Evolutionary conservation across 2,329 filamentous ascomycete genomes (phyloP).

Genomic region (Beauveria caledonica): DNA sequence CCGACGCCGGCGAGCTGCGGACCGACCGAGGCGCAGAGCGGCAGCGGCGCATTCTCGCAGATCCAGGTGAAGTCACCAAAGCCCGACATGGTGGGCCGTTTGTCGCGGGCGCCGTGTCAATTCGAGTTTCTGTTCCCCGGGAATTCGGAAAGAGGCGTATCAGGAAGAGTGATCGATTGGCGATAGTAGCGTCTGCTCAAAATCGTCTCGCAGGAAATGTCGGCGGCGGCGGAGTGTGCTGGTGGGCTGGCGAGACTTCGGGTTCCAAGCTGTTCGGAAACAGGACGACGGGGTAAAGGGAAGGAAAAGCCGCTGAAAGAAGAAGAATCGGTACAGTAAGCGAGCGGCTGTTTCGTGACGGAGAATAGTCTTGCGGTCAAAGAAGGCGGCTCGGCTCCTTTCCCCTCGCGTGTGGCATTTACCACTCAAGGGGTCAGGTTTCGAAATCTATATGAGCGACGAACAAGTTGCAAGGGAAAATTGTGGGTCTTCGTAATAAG

Average conservation of each 20-base stretch:
- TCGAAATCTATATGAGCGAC: too few relatives aligned
- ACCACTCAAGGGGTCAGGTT: not conserved
- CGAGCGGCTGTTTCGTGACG: not conserved
- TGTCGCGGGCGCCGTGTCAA: not conserved
- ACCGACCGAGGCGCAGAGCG: constrained; percentile 80
- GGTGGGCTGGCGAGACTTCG: not conserved
- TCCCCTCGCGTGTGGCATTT: not conserved
- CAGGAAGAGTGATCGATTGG: not conserved
- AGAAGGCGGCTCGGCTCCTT: not conserved
- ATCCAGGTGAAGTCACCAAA: constrained; percentile 88
- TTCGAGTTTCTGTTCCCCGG: not conserved
- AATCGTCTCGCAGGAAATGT: not conserved
- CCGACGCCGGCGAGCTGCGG: constrained; percentile 59
- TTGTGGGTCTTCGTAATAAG: too few relatives aligned
- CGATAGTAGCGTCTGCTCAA: not conserved
- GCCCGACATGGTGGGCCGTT: constrained; percentile 52
- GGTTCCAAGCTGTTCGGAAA: too few relatives aligned
- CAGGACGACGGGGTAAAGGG: too few relatives aligned
- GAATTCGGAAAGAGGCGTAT: not conserved
- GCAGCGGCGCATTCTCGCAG: constrained; percentile 77
- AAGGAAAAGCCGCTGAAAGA: not conserved
- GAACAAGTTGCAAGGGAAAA: too few relatives aligned
- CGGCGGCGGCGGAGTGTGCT: not conserved
- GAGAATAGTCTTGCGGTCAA: not conserved
- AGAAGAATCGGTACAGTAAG: not conserved